Evolutionary conservation across 2,329 filamentous ascomycete genomes (phyloP).

Genomic region (Colletotrichum truncatum): DNA sequence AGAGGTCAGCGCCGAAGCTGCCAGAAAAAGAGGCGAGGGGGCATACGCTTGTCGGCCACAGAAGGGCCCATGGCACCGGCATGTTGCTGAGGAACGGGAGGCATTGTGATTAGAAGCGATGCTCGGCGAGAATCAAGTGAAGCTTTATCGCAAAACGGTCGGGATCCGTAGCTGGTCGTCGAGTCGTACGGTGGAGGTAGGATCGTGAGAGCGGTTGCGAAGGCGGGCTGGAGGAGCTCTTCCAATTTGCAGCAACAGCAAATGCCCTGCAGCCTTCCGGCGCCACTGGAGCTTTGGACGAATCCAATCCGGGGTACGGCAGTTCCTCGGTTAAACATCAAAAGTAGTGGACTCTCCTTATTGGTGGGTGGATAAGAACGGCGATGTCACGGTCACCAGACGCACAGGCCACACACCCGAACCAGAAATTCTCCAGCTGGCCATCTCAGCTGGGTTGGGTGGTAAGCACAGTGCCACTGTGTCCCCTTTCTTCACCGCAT

Average conservation of each 20-base stretch:
- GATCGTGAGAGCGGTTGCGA: neutral
- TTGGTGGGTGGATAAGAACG: neutral
- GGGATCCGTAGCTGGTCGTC: conserved; percentile 7
- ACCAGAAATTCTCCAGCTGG: neutral
- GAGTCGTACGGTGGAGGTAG: neutral
- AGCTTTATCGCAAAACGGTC: neutral
- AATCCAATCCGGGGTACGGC: conserved; percentile 26
- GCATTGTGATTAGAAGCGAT: too few species aligned
- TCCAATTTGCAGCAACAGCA: conserved; percentile 15
- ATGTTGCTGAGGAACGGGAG: conserved; percentile 50
- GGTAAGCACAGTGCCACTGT: conserved; percentile 26
- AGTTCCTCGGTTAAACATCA: conserved; percentile 21
- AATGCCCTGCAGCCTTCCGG: neutral
- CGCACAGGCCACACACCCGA: conserved; percentile 16
- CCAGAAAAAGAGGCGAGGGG: neutral
- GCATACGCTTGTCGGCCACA: conserved; percentile 63
- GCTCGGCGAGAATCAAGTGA: too few species aligned
- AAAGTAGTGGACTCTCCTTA: neutral
- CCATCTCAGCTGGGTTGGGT: neutral
- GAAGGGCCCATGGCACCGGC: conserved; percentile 55
- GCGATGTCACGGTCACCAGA: conserved; percentile 21
- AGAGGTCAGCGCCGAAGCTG: conserved; percentile 34
- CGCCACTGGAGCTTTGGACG: conserved; percentile 21
- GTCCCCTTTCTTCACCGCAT: conserved; percentile 34
- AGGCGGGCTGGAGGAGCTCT: conserved; percentile 23